Base-by-base conservation (phyloP, 805 yeast species). In the Kockiozyma suomiensis region DNA sequence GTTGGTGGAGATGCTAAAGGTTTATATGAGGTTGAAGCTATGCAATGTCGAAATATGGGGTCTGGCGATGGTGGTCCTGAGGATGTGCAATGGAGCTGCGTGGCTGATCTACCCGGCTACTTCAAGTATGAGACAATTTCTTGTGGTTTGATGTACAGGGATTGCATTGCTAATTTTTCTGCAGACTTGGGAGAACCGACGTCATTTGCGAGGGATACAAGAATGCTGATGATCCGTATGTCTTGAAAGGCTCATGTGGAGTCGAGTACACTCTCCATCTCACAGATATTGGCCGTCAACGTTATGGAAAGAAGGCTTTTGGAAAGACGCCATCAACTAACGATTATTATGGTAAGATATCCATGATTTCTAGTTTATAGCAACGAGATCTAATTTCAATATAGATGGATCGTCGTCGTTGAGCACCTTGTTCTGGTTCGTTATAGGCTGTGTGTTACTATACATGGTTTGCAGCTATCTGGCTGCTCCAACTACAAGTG, bases 81-180 rank as follows among this genome's bases (percentile, higher is more conserved):
- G 35, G 66, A 63, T 35, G 54, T 63, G 30, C 62, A 62, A 50
- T 63, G 66, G 66, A 50, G 40, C n/a, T 62, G 66, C 33, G 28
- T 40, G 12, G 66, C 66, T 17, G 65, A 62, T 47, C 8, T 62
- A 17, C 66, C 66, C 13, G 65, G 61, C 23, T 51, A 56, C 23
- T 56, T 61, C 38, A 61, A 37, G 65, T 60, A 43, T 10, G 62
- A 25, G 3, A 17, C n/a, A 23, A 12, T 2, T 5, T 13, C 50
- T 15, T 26, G 10, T 19, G 15, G 8, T 5, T 6, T 32, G n/a
- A 13, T 30, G 25, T 17, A 21, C 12, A 43, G 8, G 13, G n/a
- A 19, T 3, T 23, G 25, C 26, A 15, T 8, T 19, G 10, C 10
- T 17, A 32, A 19, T 12, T 37, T 8, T 13, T 41, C 23, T 41